phyloP scores from a whole-genome alignment of 805 yeast genomes.

The Suhomyces canberraensis region DNA sequence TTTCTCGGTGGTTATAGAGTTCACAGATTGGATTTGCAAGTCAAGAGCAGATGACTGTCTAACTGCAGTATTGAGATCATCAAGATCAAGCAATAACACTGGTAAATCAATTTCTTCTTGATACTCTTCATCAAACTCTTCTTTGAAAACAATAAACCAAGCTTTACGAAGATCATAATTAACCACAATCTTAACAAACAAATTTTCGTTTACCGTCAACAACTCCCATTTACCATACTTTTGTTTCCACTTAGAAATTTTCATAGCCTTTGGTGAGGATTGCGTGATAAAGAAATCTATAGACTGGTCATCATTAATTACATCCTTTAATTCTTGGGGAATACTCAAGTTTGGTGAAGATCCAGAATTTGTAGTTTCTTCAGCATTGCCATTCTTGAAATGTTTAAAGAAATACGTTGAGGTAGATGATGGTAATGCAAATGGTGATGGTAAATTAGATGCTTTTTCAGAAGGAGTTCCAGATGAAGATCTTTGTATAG shows the following conservation, averaged over 20 bases:
- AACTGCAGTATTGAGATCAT: slow-evolving; percentile 18
- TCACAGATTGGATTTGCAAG: slow-evolving; percentile 30
- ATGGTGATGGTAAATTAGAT: slow-evolving; percentile 32
- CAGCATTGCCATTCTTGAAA: slow-evolving; percentile 16
- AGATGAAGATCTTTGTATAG: slow-evolving; percentile 12
- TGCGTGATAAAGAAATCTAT: slow-evolving; percentile 38
- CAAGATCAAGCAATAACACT: slow-evolving; percentile 31
- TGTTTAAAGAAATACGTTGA: slow-evolving; percentile 39
- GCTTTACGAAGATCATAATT: slow-evolving; percentile 31
- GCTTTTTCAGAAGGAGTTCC: slow-evolving; percentile 11
- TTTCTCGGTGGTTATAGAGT: slow-evolving; percentile 29
- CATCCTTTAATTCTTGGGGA: slow-evolving; percentile 34
- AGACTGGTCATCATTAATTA: slow-evolving; percentile 36
- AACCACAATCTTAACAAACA: slow-evolving; percentile 38
- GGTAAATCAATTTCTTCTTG: slow-evolving; percentile 35
- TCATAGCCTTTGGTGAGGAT: slow-evolving; percentile 32
- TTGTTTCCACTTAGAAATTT: slow-evolving; percentile 41
- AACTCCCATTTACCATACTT: slow-evolving; percentile 44
- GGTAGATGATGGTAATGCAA: slow-evolving; percentile 45
- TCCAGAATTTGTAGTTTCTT: too few species aligned
- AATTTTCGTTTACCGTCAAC: slow-evolving; percentile 34
- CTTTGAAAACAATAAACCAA: slow-evolving; percentile 42
- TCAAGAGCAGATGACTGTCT: slow-evolving; percentile 40
- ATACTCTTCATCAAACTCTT: slow-evolving; percentile 29
- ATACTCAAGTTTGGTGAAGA: too few species aligned